Conservation (phyloP, 768 basidiomycete species). For the Serendipita indica region DNA sequence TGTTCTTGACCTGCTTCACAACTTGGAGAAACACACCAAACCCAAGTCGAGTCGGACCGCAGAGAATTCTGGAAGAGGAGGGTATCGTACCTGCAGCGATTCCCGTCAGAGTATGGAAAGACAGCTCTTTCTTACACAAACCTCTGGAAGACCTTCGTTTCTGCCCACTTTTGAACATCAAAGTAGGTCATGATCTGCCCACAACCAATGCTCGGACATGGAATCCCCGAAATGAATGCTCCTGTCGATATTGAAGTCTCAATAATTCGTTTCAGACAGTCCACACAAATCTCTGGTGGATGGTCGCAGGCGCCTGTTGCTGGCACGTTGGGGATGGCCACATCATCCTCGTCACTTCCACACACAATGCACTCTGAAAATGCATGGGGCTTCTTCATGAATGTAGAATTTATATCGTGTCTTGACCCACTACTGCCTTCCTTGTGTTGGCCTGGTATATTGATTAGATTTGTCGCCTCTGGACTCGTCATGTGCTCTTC, state of each 20-base stretch:
- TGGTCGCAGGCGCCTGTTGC: neutral
- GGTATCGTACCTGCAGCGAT: neutral
- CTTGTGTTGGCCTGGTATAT: too few species aligned
- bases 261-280: neutral
- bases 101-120: too few species aligned
- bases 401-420: too few species aligned
- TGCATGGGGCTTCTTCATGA: too few species aligned
- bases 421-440: too few species aligned
- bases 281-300: neutral
- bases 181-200: neutral
- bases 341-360: neutral
- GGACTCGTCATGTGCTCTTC: too few species aligned
- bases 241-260: neutral
- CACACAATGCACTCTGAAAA: conserved; percentile 5
- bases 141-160: neutral
- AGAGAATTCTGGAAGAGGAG: neutral
- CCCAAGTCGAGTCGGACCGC: neutral
- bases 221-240: neutral
- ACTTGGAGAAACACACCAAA: neutral
- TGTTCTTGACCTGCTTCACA: conserved; percentile 1
- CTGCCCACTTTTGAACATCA: neutral
- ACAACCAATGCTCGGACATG: neutral
- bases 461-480: too few species aligned
- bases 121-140: neutral
- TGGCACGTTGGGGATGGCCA: neutral